Conservation (phyloP, 2,329 filamentous ascomycete genomes). For the Elsinoe australis region DNA sequence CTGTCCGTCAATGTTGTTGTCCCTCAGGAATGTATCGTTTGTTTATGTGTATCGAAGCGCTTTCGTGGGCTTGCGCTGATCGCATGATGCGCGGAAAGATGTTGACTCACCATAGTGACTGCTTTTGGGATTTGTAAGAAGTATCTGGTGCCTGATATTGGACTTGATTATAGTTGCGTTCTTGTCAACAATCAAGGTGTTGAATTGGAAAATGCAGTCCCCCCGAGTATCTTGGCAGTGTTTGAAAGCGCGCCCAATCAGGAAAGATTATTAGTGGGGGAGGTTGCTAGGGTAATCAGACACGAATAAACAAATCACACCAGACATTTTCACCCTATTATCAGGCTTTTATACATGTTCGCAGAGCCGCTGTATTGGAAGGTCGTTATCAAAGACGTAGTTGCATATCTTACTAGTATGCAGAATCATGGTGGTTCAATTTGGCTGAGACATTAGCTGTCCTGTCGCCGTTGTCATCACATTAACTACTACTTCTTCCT, state of each 20-base stretch:
- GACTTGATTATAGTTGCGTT: too few relatives aligned
- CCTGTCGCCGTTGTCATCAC: constrained; percentile 5
- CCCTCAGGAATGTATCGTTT: not conserved
- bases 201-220: constrained; percentile 5
- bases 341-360: too few relatives aligned
- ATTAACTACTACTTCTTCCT: constrained; percentile 39
- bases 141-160: not conserved
- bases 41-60: not conserved
- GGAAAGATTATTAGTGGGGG: constrained; percentile 7
- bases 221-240: constrained; percentile 11
- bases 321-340: not conserved
- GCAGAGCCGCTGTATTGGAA: too few relatives aligned
- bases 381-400: too few relatives aligned
- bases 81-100: not conserved
- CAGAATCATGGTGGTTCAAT: too few relatives aligned
- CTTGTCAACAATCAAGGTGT: not conserved
- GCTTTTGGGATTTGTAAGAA: too few relatives aligned
- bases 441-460: too few relatives aligned
- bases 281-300: constrained; percentile 6
- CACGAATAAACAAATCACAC: not conserved
- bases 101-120: not conserved
- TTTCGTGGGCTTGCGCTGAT: not conserved
- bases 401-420: too few relatives aligned
- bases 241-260: constrained; percentile 7
- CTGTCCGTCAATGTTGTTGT: too few relatives aligned